Evolutionary conservation across 225 moss, liverwort and hornwort species (phyloP).

Genomic region (Pleurozium schreberi): DNA sequence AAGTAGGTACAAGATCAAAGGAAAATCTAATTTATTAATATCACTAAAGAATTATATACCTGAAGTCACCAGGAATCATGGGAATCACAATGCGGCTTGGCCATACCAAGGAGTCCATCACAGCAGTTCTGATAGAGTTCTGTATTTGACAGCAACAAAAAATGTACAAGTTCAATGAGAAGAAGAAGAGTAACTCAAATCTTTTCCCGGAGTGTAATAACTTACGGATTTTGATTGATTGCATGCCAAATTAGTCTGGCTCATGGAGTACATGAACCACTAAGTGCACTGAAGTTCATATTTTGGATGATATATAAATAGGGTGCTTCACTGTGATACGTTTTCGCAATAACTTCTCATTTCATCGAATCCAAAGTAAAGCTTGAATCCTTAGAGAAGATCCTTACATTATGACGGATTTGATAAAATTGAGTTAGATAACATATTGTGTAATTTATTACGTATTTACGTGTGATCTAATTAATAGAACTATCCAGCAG

Average conservation of each 20-base stretch:
- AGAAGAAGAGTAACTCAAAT: background rate
- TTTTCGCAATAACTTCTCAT: no score
- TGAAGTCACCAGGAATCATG: slow-evolving; percentile 78
- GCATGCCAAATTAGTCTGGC: background rate
- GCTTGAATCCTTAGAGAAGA: background rate
- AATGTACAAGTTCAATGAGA: background rate
- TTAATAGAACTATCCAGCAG: background rate
- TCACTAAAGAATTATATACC: slow-evolving; percentile 28
- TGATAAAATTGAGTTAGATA: background rate
- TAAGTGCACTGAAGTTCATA: background rate
- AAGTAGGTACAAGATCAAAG: no score
- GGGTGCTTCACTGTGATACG: no score
- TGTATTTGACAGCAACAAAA: background rate
- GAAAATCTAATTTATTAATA: no score
- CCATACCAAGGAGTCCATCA: slow-evolving; percentile 83
- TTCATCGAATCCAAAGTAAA: background rate
- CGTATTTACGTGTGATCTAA: background rate
- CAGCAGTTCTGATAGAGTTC: slow-evolving; percentile 63
- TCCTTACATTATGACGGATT: background rate
- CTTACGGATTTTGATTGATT: background rate
- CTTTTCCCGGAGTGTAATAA: background rate
- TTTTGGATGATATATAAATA: background rate
- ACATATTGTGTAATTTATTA: background rate
- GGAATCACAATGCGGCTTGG: slow-evolving; percentile 82
- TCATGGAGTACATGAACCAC: background rate